Conservation (phyloP, 495 filamentous ascomycete genomes). For the Penicillium odoratum region DNA sequence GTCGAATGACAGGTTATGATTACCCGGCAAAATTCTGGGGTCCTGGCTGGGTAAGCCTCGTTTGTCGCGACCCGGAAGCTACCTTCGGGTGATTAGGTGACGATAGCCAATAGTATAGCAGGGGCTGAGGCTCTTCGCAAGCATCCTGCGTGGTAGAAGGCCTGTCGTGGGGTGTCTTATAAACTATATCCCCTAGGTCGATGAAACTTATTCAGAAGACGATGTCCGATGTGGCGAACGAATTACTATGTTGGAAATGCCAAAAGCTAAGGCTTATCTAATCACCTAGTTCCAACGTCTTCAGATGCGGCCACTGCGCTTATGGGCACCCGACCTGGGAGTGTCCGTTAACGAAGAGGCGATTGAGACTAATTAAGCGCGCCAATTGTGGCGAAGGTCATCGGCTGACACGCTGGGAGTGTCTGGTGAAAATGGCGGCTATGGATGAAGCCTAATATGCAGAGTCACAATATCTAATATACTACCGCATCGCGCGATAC, state of each 20-base stretch:
- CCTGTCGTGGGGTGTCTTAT: conserved; percentile 22
- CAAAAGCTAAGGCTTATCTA: conserved; percentile 5
- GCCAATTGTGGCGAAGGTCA: too few species aligned
- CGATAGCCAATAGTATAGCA: conserved; percentile 7
- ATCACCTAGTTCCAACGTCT: background rate
- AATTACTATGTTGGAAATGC: conserved; percentile 9
- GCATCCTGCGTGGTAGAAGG: conserved; percentile 6
- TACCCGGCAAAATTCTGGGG: conserved; percentile 1
- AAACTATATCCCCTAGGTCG: conserved; percentile 8
- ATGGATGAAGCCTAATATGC: too few species aligned
- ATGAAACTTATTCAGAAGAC: conserved; percentile 10
- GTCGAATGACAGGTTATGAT: background rate
- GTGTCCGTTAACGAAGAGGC: too few species aligned
- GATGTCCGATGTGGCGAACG: conserved; percentile 6
- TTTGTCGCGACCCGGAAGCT: too few species aligned
- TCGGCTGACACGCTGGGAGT: too few species aligned
- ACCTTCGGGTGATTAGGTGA: conserved; percentile 8
- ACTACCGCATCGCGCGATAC: too few species aligned
- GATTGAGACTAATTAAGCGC: too few species aligned
- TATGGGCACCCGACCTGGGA: too few species aligned
- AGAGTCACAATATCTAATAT: too few species aligned
- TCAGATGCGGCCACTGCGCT: conserved; percentile 14
- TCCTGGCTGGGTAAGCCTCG: too few species aligned
- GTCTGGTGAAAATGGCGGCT: too few species aligned
- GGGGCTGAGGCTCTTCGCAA: conserved; percentile 16